Evolutionary conservation across 177 flowering plant species (phyloP).

Genomic region (Vitis hybrid): DNA sequence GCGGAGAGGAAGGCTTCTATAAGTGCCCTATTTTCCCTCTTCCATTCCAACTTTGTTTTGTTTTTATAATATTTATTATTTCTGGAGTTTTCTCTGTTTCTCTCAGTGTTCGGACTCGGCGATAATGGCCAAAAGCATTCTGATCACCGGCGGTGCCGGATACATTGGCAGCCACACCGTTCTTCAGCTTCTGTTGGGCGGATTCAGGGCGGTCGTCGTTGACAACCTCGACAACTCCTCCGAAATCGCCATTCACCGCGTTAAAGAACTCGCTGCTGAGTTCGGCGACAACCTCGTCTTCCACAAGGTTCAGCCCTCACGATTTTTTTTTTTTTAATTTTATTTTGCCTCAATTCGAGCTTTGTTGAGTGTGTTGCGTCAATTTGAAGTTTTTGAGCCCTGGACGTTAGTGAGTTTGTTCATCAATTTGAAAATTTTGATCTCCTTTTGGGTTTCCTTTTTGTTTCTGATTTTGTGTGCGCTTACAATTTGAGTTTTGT

Average conservation of each 20-base stretch:
- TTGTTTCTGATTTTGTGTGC: too few relatives aligned
- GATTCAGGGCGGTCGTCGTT: constrained; percentile 49
- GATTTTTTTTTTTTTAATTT: background rate
- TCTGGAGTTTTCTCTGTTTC: background rate
- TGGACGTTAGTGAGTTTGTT: background rate
- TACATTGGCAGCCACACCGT: constrained; percentile 82
- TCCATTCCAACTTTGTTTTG: too few relatives aligned
- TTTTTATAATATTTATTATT: too few relatives aligned
- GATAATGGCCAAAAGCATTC: constrained; percentile 35
- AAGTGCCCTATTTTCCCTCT: too few relatives aligned
- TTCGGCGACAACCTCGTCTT: constrained; percentile 49
- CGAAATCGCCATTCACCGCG: constrained; percentile 42
- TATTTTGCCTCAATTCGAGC: background rate
- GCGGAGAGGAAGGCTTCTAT: too few relatives aligned
- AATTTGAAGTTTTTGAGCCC: background rate
- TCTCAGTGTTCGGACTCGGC: background rate
- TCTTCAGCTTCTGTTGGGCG: constrained; percentile 61
- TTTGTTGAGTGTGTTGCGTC: background rate
- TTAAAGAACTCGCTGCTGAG: constrained; percentile 54
- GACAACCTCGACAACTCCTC: constrained; percentile 77
- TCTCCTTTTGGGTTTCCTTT: too few relatives aligned
- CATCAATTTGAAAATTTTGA: too few relatives aligned
- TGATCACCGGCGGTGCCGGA: constrained; percentile 90
- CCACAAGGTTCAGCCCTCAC: constrained; percentile 40
- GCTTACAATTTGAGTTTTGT: too few relatives aligned